A percentile compares a stretch with the other conserved stretches of the same genome.
Conservation (phyloP, 352 stramenopile species). For the Blastocystis sp. region DNA sequence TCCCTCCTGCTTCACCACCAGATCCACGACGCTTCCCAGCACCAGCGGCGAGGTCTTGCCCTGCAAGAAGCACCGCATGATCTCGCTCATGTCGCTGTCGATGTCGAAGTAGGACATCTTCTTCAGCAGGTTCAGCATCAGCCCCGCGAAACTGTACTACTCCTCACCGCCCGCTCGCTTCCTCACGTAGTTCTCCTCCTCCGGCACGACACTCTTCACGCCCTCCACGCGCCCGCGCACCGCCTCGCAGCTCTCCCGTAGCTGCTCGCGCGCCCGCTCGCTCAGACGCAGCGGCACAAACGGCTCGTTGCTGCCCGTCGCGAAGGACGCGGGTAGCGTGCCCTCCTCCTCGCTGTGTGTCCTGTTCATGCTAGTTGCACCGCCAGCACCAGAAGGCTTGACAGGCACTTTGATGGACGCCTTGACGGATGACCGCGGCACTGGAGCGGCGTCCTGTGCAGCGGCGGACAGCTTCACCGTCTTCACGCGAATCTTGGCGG, state of each 20-base stretch:
- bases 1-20: background rate
- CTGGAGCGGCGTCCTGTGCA: background rate
- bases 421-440: too few relatives aligned
- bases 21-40: background rate
- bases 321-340: background rate
- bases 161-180: background rate
- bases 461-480: background rate
- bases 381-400: background rate
- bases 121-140: slow-evolving; percentile 8
- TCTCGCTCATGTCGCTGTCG: slow-evolving; percentile 6
- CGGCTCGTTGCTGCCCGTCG: background rate
- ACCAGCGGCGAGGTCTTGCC: background rate
- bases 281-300: background rate
- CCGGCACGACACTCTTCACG: background rate
- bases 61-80: slow-evolving; percentile 20
- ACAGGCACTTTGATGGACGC: background rate
- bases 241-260: background rate
- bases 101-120: slow-evolving; percentile 17
- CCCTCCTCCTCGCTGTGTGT: too few relatives aligned
- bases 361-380: too few relatives aligned
- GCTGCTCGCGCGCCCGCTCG: background rate
- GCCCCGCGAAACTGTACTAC: background rate
- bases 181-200: background rate
- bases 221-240: background rate
- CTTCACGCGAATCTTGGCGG: background rate